A percentile compares a stretch with the other conserved stretches of the same genome.
Conservation (phyloP, 2,329 filamentous ascomycete genomes). For the Microcera coccophila region DNA sequence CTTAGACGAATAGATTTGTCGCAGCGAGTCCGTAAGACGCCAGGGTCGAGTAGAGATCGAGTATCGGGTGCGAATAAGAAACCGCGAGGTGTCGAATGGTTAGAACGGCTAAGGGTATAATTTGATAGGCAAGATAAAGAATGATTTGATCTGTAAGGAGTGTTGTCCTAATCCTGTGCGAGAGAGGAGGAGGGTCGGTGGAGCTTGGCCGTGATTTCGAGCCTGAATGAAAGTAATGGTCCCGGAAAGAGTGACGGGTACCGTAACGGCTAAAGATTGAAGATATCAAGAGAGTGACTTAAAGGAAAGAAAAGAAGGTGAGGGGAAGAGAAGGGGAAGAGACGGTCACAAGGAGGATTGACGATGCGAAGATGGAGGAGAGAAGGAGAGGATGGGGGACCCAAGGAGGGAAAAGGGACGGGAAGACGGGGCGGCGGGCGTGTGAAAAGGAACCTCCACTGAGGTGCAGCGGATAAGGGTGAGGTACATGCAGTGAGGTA, state of each 20-base stretch:
- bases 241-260: slow-evolving; percentile 52
- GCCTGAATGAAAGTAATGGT: slow-evolving; percentile 42
- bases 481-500: not conserved
- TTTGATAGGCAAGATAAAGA: slow-evolving; percentile 20
- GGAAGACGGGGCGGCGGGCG: slow-evolving; percentile 13
- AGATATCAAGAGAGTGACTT: slow-evolving; percentile 49
- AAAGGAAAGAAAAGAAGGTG: slow-evolving; percentile 41
- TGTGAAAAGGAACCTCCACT: slow-evolving; percentile 1
- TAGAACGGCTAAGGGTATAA: slow-evolving; percentile 5
- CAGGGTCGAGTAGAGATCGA: slow-evolving; percentile 7
- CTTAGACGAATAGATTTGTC: too few species aligned
- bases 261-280: slow-evolving; percentile 37
- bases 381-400: slow-evolving; percentile 33
- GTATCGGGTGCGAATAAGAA: slow-evolving; percentile 8
- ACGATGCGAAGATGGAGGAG: slow-evolving; percentile 33
- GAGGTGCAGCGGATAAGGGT: not conserved
- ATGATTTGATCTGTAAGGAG: slow-evolving; percentile 22
- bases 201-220: not conserved
- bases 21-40: slow-evolving; percentile 1
- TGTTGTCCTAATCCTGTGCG: slow-evolving; percentile 31
- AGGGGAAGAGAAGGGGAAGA: slow-evolving; percentile 37
- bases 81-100: slow-evolving; percentile 16
- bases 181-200: slow-evolving; percentile 12
- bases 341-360: slow-evolving; percentile 37
- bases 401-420: slow-evolving; percentile 10